Conservation (phyloP, 2,329 filamentous ascomycete species). For the Penicillium sp. region DNA sequence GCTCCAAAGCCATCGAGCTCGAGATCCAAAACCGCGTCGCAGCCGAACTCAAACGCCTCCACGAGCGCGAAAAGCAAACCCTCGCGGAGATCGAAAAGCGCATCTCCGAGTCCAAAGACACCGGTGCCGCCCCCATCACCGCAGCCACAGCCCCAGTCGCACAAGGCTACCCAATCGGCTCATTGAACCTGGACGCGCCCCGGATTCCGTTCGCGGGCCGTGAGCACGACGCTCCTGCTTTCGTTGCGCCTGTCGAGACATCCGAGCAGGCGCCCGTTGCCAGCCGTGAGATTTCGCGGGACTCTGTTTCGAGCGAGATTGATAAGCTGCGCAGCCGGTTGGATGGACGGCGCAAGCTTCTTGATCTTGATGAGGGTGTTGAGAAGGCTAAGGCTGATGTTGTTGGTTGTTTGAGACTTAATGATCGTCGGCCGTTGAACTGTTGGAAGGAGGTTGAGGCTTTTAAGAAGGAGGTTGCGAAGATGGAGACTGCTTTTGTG, state of each 20-base stretch:
- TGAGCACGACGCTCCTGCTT: conserved; percentile 29
- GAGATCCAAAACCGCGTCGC: conserved; percentile 86
- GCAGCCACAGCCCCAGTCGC: conserved; percentile 26
- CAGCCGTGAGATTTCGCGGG: conserved; percentile 51
- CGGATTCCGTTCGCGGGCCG: conserved; percentile 46
- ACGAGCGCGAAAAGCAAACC: conserved; percentile 67
- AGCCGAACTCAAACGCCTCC: conserved; percentile 78
- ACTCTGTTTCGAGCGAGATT: conserved; percentile 59
- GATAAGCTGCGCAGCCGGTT: conserved; percentile 59
- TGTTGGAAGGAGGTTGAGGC: conserved; percentile 91
- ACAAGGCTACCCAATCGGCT: conserved; percentile 27
- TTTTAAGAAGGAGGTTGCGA: conserved; percentile 86
- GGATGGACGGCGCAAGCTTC: conserved; percentile 60
- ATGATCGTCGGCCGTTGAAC: conserved; percentile 86
- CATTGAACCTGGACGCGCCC: conserved; percentile 42
- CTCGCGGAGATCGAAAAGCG: conserved; percentile 70
- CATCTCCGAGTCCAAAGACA: conserved; percentile 44
- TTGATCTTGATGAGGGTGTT: conserved; percentile 68
- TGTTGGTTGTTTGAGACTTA: conserved; percentile 75
- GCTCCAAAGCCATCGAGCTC: conserved; percentile 78
- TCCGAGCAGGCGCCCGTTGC: conserved; percentile 16
- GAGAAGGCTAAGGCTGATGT: conserved; percentile 75
- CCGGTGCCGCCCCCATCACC: conserved; percentile 24
- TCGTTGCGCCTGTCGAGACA: conserved; percentile 15
- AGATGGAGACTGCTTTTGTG: conserved; percentile 84